Evolutionary conservation across 1,139 yeast genomes (phyloP).

Genomic region (Petasospora fabianii): DNA sequence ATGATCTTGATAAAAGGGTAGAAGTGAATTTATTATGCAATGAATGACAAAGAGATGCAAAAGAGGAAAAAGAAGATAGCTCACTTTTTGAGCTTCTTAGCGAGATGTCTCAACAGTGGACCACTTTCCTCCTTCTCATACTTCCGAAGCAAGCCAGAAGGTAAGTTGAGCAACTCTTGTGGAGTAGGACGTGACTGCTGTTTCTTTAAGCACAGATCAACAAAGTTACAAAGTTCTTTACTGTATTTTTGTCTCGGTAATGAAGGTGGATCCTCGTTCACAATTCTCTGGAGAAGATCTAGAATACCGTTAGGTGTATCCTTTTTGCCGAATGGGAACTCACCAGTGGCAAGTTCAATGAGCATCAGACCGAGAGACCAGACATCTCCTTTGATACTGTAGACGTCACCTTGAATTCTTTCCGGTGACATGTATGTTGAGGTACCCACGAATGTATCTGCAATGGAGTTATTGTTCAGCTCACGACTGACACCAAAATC

Average conservation of each 20-base stretch:
- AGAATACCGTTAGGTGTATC: slow-evolving; percentile 83
- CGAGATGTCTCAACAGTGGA: slow-evolving; percentile 26
- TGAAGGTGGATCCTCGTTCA: slow-evolving; percentile 86
- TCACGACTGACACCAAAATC: slow-evolving; percentile 95
- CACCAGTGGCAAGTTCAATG: slow-evolving; percentile 83
- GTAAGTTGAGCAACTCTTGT: slow-evolving; percentile 44
- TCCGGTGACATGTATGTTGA: slow-evolving; percentile 98
- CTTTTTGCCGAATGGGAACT: slow-evolving; percentile 54
- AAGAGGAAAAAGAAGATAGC: too few species aligned
- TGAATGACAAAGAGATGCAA: too few species aligned
- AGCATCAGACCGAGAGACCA: slow-evolving; percentile 95
- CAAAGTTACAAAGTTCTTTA: slow-evolving; percentile 51
- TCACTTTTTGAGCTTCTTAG: slow-evolving; percentile 25
- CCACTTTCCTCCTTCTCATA: slow-evolving; percentile 26
- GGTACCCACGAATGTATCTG: slow-evolving; percentile 96
- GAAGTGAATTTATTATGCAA: too few species aligned
- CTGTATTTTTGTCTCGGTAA: slow-evolving; percentile 42
- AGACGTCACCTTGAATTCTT: slow-evolving; percentile 89
- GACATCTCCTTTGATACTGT: slow-evolving; percentile 90
- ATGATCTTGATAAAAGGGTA: too few species aligned
- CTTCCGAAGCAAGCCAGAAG: slow-evolving; percentile 23
- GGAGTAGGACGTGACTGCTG: slow-evolving; percentile 61
- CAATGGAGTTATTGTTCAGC: slow-evolving; percentile 76
- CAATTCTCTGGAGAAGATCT: slow-evolving; percentile 86
- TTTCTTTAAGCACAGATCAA: slow-evolving; percentile 64